Conservation (phyloP, 768 basidiomycete genomes). For the Mrakia frigida region DNA sequence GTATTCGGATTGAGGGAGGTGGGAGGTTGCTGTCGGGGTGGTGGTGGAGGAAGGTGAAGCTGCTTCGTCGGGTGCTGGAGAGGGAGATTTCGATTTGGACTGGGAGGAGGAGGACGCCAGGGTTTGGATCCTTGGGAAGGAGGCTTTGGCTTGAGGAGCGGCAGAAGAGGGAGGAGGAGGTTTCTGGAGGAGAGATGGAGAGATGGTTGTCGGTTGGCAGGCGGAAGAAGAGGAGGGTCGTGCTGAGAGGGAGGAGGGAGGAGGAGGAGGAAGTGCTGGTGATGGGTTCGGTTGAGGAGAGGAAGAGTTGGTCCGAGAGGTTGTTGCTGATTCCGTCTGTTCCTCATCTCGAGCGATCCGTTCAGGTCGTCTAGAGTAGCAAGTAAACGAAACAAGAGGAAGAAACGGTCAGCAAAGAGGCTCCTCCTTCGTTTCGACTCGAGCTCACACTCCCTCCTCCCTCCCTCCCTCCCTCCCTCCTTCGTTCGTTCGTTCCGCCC, state of each 20-base stretch:
- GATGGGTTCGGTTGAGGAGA: slow-evolving; percentile 34
- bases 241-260: not conserved
- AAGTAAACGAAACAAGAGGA: not conserved
- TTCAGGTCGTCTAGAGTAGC: not conserved
- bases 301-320: slow-evolving; percentile 35
- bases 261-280: not conserved
- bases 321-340: slow-evolving; percentile 3
- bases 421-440: not conserved
- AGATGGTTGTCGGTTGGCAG: not conserved
- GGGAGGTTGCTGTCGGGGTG: slow-evolving; percentile 42
- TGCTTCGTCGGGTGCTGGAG: slow-evolving; percentile 47
- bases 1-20: slow-evolving; percentile 60
- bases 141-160: not conserved
- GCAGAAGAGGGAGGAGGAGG: not conserved
- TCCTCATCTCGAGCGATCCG: not conserved
- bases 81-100: slow-evolving; percentile 16
- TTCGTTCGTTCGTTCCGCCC: too few species aligned
- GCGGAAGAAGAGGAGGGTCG: not conserved
- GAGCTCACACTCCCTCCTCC: not conserved
- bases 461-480: not conserved
- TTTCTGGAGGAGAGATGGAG: not conserved
- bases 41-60: slow-evolving; percentile 51
- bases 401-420: not conserved
- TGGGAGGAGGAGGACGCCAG: not conserved
- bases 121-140: slow-evolving; percentile 15